Conservation (phyloP, 192 early-diverging fungal genomes). For the Dissophora globulifera region DNA sequence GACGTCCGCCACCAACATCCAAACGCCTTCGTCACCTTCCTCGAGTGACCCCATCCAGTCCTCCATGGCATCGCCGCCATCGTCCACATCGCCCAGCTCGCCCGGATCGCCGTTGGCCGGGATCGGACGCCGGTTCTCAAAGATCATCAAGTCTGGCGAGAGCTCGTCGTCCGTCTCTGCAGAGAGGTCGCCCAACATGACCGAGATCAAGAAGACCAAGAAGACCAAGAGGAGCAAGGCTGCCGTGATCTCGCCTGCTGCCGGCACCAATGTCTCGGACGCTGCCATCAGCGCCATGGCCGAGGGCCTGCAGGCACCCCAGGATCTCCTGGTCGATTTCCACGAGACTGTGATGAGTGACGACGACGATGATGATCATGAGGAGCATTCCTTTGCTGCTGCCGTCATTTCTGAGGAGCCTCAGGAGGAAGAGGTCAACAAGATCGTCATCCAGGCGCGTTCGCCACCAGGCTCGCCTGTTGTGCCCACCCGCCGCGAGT, state of each 20-base stretch:
- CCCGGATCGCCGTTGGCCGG: constrained; percentile 17
- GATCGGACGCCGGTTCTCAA: constrained; percentile 27
- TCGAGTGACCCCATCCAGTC: no score
- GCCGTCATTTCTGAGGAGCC: constrained; percentile 3
- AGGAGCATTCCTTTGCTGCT: neutral
- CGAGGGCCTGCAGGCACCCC: neutral
- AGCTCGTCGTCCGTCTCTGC: neutral
- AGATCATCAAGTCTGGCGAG: constrained; percentile 39
- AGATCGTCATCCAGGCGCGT: no score
- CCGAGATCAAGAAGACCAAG: neutral
- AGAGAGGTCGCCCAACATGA: neutral
- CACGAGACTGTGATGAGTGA: constrained; percentile 9
- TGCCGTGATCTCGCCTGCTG: neutral
- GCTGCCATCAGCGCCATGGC: no score
- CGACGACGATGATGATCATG: neutral
- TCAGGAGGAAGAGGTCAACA: neutral
- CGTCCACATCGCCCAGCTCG: no score
- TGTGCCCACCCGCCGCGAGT: no score
- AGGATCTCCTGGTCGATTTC: constrained; percentile 1
- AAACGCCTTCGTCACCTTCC: no score
- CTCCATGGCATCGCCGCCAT: no score
- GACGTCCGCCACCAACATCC: no score
- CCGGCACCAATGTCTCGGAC: no score
- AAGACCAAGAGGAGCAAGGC: no score
- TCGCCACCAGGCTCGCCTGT: no score